Evolutionary conservation across 768 basidiomycete genomes (phyloP).

Genomic region (Gloeostereum incarnatum): DNA sequence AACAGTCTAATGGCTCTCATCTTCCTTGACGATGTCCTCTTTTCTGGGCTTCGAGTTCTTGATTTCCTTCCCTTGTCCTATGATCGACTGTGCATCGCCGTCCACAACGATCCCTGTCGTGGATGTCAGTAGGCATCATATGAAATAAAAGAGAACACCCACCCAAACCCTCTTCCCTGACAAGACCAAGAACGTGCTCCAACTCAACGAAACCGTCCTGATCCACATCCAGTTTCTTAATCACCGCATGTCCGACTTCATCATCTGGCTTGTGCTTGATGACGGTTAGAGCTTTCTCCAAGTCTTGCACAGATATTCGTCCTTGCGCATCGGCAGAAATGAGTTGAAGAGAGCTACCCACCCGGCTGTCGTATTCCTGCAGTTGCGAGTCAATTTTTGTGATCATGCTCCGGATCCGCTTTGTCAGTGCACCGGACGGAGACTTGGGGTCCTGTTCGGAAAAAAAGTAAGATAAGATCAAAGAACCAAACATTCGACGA

Average conservation of each 20-base stretch:
- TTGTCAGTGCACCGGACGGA: slow-evolving; percentile 81
- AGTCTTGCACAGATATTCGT: slow-evolving; percentile 79
- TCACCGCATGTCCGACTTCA: slow-evolving; percentile 76
- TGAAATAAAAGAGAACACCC: slow-evolving; percentile 11
- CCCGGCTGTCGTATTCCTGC: slow-evolving; percentile 83
- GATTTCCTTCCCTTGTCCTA: slow-evolving; percentile 78
- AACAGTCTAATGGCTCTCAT: too few species aligned
- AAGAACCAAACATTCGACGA: slow-evolving; percentile 3
- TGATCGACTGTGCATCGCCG: slow-evolving; percentile 73
- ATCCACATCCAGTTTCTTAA: slow-evolving; percentile 93
- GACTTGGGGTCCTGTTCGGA: slow-evolving; percentile 80
- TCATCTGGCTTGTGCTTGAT: slow-evolving; percentile 93
- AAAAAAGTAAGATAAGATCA: slow-evolving; percentile 6
- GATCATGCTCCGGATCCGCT: slow-evolving; percentile 92
- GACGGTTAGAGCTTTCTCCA: slow-evolving; percentile 84
- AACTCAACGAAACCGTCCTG: slow-evolving; percentile 93
- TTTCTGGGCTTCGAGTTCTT: slow-evolving; percentile 79
- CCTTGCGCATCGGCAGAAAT: slow-evolving; percentile 83
- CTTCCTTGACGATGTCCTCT: slow-evolving; percentile 90
- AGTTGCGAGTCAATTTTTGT: slow-evolving; percentile 92
- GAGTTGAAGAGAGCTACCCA: slow-evolving; percentile 78
- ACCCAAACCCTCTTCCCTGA: slow-evolving; percentile 84
- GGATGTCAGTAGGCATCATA: slow-evolving; percentile 4
- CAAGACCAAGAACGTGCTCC: slow-evolving; percentile 86
- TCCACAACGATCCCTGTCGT: slow-evolving; percentile 69